phyloP scores from a whole-genome alignment of 148 eudicot species.

The Hydrangea macrophylla region DNA sequence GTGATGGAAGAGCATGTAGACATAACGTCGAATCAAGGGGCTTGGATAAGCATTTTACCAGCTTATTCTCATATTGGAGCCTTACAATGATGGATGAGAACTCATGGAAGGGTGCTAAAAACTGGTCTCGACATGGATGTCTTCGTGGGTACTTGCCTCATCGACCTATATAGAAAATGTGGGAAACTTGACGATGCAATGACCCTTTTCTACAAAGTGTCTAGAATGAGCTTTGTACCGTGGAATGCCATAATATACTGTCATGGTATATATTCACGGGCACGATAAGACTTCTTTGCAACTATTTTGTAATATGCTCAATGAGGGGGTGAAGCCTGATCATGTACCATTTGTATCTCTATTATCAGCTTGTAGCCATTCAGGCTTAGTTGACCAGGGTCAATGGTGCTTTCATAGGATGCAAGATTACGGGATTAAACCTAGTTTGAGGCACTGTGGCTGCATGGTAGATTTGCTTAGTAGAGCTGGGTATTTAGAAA shows the following conservation, averaged over 20 bases:
- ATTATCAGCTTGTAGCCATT: constrained; percentile 70
- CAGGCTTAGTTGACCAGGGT: constrained; percentile 65
- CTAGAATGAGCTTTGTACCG: constrained; percentile 44
- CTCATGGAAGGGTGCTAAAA: constrained; percentile 51
- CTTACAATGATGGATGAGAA: constrained; percentile 50
- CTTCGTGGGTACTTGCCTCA: constrained; percentile 59
- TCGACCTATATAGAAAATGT: constrained; percentile 82
- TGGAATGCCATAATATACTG: constrained; percentile 81
- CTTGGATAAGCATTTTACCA: constrained; percentile 71
- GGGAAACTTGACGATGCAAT: constrained; percentile 61
- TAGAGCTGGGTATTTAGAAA: constrained; percentile 57
- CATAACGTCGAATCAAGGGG: constrained; percentile 53
- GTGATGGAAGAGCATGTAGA: constrained; percentile 37
- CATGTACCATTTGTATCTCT: constrained; percentile 62
- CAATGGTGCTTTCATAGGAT: constrained; percentile 47
- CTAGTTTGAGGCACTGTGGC: constrained; percentile 65
- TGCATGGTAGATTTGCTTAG: constrained; percentile 82
- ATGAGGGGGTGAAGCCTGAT: constrained; percentile 66
- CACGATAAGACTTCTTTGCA: constrained; percentile 48
- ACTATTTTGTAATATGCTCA: constrained; percentile 57
- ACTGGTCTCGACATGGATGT: constrained; percentile 48
- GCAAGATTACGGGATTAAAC: constrained; percentile 53
- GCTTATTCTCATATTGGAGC: constrained; percentile 80
- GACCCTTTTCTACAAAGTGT: constrained; percentile 50
- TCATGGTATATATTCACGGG: constrained; percentile 76